Evolutionary conservation across 345 rosid genomes (phyloP).

Genomic region (Citrus glauca): DNA sequence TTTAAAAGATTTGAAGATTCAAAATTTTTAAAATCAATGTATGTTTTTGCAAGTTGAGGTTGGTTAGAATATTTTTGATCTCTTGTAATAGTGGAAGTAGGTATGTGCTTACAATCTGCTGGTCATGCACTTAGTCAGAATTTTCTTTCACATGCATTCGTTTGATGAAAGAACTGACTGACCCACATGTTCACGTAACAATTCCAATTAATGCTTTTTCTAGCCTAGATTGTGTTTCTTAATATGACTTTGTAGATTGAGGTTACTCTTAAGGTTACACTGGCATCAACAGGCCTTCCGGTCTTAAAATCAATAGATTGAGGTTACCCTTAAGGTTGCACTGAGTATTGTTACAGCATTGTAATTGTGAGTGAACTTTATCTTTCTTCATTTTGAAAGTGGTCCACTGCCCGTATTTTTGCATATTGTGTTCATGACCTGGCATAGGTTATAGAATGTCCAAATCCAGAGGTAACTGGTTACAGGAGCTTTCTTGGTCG

Average conservation of each 20-base stretch:
- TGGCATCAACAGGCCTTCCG: background rate
- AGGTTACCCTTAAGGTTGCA: background rate
- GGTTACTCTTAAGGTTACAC: too few relatives aligned
- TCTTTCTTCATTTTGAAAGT: background rate
- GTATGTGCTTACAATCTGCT: background rate
- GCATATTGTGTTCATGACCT: background rate
- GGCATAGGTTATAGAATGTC: slow-evolving; percentile 4
- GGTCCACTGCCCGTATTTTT: background rate
- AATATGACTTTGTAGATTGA: background rate
- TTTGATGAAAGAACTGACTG: slow-evolving; percentile 1
- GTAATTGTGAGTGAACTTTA: background rate
- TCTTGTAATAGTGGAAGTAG: slow-evolving; percentile 7
- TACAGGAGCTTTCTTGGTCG: background rate
- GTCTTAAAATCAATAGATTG: background rate
- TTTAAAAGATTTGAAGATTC: background rate
- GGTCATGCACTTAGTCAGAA: background rate
- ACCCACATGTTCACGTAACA: slow-evolving; percentile 7
- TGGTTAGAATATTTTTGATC: slow-evolving; percentile 3
- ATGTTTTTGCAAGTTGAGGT: slow-evolving; percentile 1
- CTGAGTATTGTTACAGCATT: background rate
- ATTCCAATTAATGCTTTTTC: background rate
- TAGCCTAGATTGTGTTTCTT: background rate
- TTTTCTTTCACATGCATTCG: background rate
- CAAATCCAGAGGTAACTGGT: background rate
- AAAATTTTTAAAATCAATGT: background rate